Base-by-base conservation (phyloP, 352 stramenopile genomes). In the Pythium sukuiense region DNA sequence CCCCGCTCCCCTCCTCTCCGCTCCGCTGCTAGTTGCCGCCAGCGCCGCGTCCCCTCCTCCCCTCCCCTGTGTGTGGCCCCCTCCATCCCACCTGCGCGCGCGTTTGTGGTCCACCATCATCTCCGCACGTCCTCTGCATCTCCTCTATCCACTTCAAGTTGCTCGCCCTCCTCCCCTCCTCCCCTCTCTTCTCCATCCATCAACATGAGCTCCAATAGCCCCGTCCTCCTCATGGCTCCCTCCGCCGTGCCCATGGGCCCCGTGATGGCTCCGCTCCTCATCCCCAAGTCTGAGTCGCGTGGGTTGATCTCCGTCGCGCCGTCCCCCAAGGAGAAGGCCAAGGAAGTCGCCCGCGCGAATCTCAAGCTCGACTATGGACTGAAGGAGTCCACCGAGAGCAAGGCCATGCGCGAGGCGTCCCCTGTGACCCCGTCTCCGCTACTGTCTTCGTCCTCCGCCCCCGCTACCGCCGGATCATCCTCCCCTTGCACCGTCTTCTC, bases 401-500 rank as follows among this genome's bases (percentile, higher is more conserved):
- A 53, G 62, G 18, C 41, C 6, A 43, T 59, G 32, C 45, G 54
- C 30, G 62, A 50, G 20, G 41, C 48, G 8, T 57, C 49, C 4
- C 55, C 63, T 1, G 26, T 63, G 14, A 56, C 56, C 4, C 55
- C 55, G 13, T 55, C 39, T 53, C 33, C 50, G 30, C 27, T 39
- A 12, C 26, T 56, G 4, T 11, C 50, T 6, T 35, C 50, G 12
- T 12, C 60, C 20, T 35, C 50, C 13, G 8, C 50, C 20, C 24
- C 37, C 27, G 50, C 35, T 2, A 16, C 43, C 24, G 7, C 50
- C 27, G 13, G 33, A 13, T 7, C 35, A 6, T 3, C 37, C 26
- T 27, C 50, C 2, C 30, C 52, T 16, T 7, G 18, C 7, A 67
- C 73, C 48, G 80, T 65, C 32, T 81, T 83, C 39, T 90, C 81